phyloP scores from a whole-genome alignment of 1,284 basidiomycete genomes.

The Ceratobasidium sp. region DNA sequence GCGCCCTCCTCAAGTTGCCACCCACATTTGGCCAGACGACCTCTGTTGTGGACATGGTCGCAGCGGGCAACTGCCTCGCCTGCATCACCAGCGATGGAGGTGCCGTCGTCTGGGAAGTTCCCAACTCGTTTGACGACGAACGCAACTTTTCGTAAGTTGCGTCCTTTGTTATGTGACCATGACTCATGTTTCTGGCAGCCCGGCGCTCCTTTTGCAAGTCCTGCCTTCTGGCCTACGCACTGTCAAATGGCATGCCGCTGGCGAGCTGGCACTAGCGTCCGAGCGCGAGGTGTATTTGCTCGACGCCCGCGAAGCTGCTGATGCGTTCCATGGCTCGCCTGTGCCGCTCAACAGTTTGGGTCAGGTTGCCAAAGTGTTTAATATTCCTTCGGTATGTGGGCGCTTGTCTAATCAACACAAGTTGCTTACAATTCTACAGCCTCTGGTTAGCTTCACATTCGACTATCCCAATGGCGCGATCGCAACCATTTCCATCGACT shows the following conservation, averaged over 20 bases:
- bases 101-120: conserved; percentile 83
- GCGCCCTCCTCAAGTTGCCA: conserved; percentile 78
- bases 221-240: conserved; percentile 63
- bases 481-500: conserved; percentile 78
- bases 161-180: background rate
- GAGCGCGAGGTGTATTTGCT: conserved; percentile 73
- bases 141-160: conserved; percentile 63
- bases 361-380: conserved; percentile 69
- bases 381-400: conserved; percentile 67
- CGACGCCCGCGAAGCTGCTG: conserved; percentile 66
- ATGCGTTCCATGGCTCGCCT: conserved; percentile 65
- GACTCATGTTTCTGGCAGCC: conserved; percentile 55
- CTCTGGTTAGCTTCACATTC: conserved; percentile 80
- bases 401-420: background rate
- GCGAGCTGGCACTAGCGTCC: conserved; percentile 78
- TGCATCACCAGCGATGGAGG: conserved; percentile 84
- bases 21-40: conserved; percentile 64
- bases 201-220: conserved; percentile 73
- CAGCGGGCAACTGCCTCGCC: conserved; percentile 77
- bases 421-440: conserved; percentile 54
- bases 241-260: conserved; percentile 81
- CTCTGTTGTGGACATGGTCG: conserved; percentile 80
- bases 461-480: conserved; percentile 73
- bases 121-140: conserved; percentile 78
- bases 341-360: conserved; percentile 68